Evolutionary conservation across 805 yeast species (phyloP).

Genomic region (Scheffersomyces ergatensis): DNA sequence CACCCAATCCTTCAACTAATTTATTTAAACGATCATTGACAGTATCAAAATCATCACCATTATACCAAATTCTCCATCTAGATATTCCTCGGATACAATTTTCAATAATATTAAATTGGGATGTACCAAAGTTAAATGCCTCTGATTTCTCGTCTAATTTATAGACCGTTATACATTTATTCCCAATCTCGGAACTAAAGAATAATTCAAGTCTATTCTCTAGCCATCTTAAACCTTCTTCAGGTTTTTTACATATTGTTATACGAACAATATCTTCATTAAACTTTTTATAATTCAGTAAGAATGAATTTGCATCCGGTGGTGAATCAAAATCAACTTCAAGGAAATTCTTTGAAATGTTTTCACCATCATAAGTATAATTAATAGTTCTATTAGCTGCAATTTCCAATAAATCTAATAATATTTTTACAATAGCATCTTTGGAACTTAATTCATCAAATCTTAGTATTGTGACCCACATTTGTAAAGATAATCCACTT

Average conservation of each 20-base stretch:
- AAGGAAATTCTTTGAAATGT: slow-evolving; percentile 61
- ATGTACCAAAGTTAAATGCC: slow-evolving; percentile 71
- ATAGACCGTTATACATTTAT: slow-evolving; percentile 53
- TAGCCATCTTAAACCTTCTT: slow-evolving; percentile 79
- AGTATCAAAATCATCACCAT: slow-evolving; percentile 50
- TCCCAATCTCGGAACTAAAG: slow-evolving; percentile 70
- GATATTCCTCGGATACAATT: slow-evolving; percentile 89
- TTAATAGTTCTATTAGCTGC: slow-evolving; percentile 77
- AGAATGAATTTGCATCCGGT: slow-evolving; percentile 74
- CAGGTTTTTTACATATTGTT: slow-evolving; percentile 80
- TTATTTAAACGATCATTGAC: slow-evolving; percentile 51
- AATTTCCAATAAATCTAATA: slow-evolving; percentile 69
- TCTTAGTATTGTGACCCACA: slow-evolving; percentile 91
- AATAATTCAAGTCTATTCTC: slow-evolving; percentile 69
- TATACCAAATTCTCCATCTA: slow-evolving; percentile 94
- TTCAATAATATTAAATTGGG: slow-evolving; percentile 85
- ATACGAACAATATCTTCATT: slow-evolving; percentile 90
- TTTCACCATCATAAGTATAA: slow-evolving; percentile 66
- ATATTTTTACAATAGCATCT: slow-evolving; percentile 50
- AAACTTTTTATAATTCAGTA: slow-evolving; percentile 76
- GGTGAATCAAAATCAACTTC: slow-evolving; percentile 87
- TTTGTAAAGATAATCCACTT: slow-evolving; percentile 84
- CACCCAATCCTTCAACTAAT: slow-evolving; percentile 67
- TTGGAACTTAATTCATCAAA: slow-evolving; percentile 68
- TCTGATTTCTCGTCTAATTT: slow-evolving; percentile 57